phyloP scores from a whole-genome alignment of 768 basidiomycete genomes.

The Pleurotus giganteus region DNA sequence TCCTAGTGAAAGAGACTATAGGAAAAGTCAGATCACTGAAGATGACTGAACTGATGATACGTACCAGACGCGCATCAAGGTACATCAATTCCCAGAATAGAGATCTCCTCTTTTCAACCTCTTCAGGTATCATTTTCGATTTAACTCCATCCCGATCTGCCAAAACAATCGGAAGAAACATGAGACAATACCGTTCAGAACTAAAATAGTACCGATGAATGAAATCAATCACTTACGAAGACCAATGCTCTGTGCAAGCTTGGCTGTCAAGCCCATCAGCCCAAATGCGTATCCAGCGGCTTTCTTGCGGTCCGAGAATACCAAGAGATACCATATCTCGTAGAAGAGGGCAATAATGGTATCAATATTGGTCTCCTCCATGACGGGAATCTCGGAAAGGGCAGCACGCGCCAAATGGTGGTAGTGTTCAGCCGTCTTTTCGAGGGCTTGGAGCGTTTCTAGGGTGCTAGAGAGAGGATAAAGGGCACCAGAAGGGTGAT shows the following conservation, averaged over 20 bases:
- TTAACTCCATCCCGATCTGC: conserved; percentile 64
- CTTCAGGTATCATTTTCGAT: conserved; percentile 67
- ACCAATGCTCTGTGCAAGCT: conserved; percentile 63
- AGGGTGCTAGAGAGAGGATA: conserved; percentile 42
- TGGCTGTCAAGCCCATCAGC: conserved; percentile 54
- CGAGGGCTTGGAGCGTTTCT: neutral
- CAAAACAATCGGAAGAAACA: conserved; percentile 8
- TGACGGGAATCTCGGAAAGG: conserved; percentile 58
- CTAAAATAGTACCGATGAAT: conserved; percentile 10
- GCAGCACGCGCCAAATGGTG: conserved; percentile 59
- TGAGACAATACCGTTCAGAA: conserved; percentile 13
- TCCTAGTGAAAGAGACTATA: conserved; percentile 60
- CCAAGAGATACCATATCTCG: conserved; percentile 63
- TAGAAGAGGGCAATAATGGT: conserved; percentile 54
- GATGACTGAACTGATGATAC: conserved; percentile 23
- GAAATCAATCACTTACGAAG: conserved; percentile 42
- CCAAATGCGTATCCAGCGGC: conserved; percentile 58
- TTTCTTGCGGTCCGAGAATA: conserved; percentile 70
- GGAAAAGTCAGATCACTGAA: conserved; percentile 12
- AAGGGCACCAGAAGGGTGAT: conserved; percentile 18
- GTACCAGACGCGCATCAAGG: conserved; percentile 59
- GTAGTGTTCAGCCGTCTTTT: conserved; percentile 47
- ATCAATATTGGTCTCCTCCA: conserved; percentile 68
- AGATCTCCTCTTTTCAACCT: conserved; percentile 64
- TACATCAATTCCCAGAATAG: conserved; percentile 72